phyloP scores from a whole-genome alignment of 2,329 filamentous ascomycete genomes.

The Graphiopsis chlorocephala region DNA sequence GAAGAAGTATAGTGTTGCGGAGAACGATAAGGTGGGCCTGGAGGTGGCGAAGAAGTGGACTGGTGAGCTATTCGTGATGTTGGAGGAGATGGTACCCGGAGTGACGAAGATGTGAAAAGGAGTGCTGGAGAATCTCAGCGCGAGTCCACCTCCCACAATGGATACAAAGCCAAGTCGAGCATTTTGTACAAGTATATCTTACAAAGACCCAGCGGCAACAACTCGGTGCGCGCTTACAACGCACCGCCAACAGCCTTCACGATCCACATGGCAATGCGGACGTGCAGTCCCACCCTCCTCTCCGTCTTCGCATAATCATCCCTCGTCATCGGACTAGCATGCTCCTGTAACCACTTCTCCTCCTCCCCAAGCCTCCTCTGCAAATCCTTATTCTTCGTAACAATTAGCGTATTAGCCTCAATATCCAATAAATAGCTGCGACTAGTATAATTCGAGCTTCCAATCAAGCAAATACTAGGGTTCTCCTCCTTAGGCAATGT shows the following conservation, averaged over 20 bases:
- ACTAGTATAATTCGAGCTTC: slow-evolving; percentile 94
- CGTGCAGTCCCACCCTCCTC: slow-evolving; percentile 78
- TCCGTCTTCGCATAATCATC: slow-evolving; percentile 81
- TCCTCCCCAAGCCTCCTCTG: slow-evolving; percentile 74
- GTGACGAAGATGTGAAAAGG: neutral
- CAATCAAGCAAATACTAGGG: slow-evolving; percentile 78
- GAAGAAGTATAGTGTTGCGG: slow-evolving; percentile 9
- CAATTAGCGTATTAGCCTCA: slow-evolving; percentile 81
- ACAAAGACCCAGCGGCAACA: neutral
- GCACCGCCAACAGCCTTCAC: slow-evolving; percentile 14
- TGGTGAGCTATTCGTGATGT: slow-evolving; percentile 33
- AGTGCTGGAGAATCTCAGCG: neutral
- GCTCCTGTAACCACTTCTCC: slow-evolving; percentile 73
- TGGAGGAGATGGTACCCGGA: slow-evolving; percentile 27
- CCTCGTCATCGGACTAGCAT: slow-evolving; percentile 65
- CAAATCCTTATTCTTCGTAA: slow-evolving; percentile 72
- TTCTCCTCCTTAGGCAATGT: slow-evolving; percentile 62
- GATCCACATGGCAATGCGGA: slow-evolving; percentile 82
- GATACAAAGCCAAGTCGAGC: neutral
- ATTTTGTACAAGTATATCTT: neutral
- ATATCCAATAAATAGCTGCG: slow-evolving; percentile 89
- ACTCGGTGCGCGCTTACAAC: neutral
- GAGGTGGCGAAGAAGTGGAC: slow-evolving; percentile 33
- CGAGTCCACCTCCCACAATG: too few relatives aligned
- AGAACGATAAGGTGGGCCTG: neutral